Conservation (phyloP, 2,329 filamentous ascomycete genomes). For the Phoma herbarum region DNA sequence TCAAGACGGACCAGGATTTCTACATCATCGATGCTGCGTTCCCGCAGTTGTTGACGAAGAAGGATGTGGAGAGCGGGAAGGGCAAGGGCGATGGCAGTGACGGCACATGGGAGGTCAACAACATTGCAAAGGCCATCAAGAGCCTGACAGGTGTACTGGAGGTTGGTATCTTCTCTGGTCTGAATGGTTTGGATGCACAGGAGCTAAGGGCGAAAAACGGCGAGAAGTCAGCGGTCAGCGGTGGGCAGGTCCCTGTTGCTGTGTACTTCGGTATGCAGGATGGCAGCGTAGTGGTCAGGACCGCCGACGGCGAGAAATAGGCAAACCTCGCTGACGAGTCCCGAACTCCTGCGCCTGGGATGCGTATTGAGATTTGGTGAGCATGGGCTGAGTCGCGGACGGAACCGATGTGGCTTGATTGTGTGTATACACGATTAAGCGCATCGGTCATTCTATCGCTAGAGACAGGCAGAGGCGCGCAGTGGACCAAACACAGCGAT, state of each 20-base stretch:
- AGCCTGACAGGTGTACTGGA: constrained; percentile 87
- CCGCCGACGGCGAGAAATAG: constrained; percentile 37
- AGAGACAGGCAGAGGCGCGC: background rate
- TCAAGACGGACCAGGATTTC: constrained; percentile 86
- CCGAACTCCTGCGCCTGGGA: background rate
- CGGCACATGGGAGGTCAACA: constrained; percentile 82
- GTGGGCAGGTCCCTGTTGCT: constrained; percentile 87
- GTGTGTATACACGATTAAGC: background rate
- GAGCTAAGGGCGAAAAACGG: constrained; percentile 53
- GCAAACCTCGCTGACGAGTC: constrained; percentile 1
- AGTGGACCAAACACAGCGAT: background rate
- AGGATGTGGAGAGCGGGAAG: constrained; percentile 59
- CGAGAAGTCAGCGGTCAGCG: constrained; percentile 52
- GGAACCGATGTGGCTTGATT: background rate
- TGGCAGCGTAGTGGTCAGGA: constrained; percentile 54
- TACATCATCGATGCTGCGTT: constrained; percentile 95
- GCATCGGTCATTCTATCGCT: background rate
- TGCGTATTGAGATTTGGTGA: background rate
- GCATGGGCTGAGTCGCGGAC: background rate
- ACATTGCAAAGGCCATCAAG: constrained; percentile 78
- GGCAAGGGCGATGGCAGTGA: constrained; percentile 63
- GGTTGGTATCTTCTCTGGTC: constrained; percentile 87
- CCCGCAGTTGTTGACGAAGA: constrained; percentile 69
- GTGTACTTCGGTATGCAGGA: constrained; percentile 93
- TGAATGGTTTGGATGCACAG: constrained; percentile 75